Evolutionary conservation across 2,329 filamentous ascomycete genomes (phyloP), one percentile per base, ranked within the genome.

Genomic region (Pseudomassariella vexata): DNA sequence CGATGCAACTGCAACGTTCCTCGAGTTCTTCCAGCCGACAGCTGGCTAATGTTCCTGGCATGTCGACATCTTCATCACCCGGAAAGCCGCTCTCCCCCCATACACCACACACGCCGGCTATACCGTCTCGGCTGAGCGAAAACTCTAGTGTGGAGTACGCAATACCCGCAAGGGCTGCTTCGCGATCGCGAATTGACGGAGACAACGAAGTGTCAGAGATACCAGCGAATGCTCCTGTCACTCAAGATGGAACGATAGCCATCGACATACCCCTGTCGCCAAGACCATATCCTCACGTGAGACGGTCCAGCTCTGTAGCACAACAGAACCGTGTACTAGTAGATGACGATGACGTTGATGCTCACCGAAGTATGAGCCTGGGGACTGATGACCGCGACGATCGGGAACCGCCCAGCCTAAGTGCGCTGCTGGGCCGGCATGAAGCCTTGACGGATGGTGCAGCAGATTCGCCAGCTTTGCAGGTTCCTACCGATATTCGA

Each of bases 71-170:
- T 1, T 90, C 88, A 1, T 95, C 89, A 8, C 89, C 89, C 2
- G 86, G 84, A 35, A 95, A 95, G 49, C 86, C 88, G 0, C 74
- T 94, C 12, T 95, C 87, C 3, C 88, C 85, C 8, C 87, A 90
- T 51, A 95, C 86, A 1, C 87, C 89, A 2, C 89, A 96, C 50
- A 94, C 88, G 1, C 92, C 92, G 4, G 88, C 89, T 9, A 87
- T 96, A 18, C 90, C 90, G 14, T 95, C 89, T 6, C 76, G 92
- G n/a, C 65, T 98, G 15, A 94, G 87, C 51, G 87, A 92, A 41
- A 89, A 94, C 50, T 92, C 85, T 31, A 86, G 92, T 38, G 79
- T 79, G 25, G 82, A 86, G 42, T 83, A 87, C 49, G 42, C 50
- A 8, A 46, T 48, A 8, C 48, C 47, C 9, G 41, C 46, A 20